phyloP scores from a whole-genome alignment of 225 moss, liverwort and hornwort genomes.

The Pleurozium schreberi region DNA sequence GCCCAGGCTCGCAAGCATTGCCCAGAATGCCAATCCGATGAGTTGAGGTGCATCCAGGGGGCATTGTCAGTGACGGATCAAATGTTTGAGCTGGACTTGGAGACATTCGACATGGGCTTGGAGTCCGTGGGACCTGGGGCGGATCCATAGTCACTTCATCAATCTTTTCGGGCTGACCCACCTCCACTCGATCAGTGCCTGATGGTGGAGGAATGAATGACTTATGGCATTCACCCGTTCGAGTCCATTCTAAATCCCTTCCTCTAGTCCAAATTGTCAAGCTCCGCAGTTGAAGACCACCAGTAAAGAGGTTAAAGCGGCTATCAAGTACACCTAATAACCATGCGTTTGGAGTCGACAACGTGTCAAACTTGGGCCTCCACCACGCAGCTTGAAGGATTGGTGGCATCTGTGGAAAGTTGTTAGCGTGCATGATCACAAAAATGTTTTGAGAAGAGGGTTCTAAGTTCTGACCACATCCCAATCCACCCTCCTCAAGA shows the following conservation, averaged over 20 bases:
- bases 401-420: neutral
- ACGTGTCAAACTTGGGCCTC: neutral
- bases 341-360: accelerated
- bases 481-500: neutral
- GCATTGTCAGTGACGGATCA: neutral
- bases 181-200: neutral
- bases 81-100: neutral
- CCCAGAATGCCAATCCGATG: too few species aligned
- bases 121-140: too few species aligned
- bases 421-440: neutral
- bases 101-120: neutral
- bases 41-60: neutral
- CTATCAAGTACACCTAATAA: accelerated
- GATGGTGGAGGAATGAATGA: neutral
- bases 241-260: neutral
- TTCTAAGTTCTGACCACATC: neutral
- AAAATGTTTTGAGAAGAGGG: neutral
- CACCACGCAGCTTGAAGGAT: neutral
- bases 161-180: accelerated
- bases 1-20: too few species aligned
- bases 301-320: neutral
- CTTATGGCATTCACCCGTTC: neutral
- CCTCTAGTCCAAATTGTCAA: neutral
- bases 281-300: neutral
- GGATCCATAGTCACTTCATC: neutral